A percentile compares a stretch with the other conserved stretches of the same genome.
Conservation (phyloP, 1,284 basidiomycete species). For the Ganoderma lingzhi region DNA sequence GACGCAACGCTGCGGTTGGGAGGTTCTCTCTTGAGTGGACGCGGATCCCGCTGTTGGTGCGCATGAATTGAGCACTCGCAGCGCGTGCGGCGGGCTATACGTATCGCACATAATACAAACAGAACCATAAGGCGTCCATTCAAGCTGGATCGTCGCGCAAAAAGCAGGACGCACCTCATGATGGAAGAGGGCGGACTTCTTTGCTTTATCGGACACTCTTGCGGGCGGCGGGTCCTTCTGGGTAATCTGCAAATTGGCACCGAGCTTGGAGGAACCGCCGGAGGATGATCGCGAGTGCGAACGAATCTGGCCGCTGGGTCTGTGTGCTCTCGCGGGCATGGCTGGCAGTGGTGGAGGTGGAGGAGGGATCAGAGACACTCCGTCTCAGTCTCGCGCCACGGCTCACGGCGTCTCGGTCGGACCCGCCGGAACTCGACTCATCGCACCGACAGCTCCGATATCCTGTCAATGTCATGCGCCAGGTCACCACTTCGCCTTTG, state of each 20-base stretch:
- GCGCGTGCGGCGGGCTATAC: slow-evolving; percentile 40
- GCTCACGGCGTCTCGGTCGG: slow-evolving; percentile 22
- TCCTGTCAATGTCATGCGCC: neutral
- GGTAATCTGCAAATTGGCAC: slow-evolving; percentile 69
- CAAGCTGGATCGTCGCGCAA: slow-evolving; percentile 23
- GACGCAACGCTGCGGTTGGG: slow-evolving; percentile 41
- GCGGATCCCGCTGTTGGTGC: slow-evolving; percentile 59
- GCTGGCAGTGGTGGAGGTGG: slow-evolving; percentile 33
- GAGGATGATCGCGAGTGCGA: slow-evolving; percentile 72
- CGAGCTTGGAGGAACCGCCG: slow-evolving; percentile 58
- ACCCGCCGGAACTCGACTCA: slow-evolving; percentile 24
- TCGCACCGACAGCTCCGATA: slow-evolving; percentile 27
- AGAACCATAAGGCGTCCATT: slow-evolving; percentile 18
- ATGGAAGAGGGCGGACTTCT: slow-evolving; percentile 52
- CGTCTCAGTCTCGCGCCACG: slow-evolving; percentile 3
- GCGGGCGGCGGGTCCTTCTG: slow-evolving; percentile 60
- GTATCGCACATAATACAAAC: slow-evolving; percentile 13
- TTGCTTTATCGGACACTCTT: slow-evolving; percentile 57
- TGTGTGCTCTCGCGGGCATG: slow-evolving; percentile 60
- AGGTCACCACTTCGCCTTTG: neutral
- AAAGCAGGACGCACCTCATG: slow-evolving; percentile 51
- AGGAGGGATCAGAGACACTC: slow-evolving; percentile 13
- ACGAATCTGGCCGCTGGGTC: slow-evolving; percentile 53
- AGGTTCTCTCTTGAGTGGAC: slow-evolving; percentile 59
- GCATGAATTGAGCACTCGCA: slow-evolving; percentile 47